These are phyloP conservation scores for Stephania yunnanensis DNA, from an alignment of 164 flowering plant genomes.

Conservation along the genomic window DNA sequence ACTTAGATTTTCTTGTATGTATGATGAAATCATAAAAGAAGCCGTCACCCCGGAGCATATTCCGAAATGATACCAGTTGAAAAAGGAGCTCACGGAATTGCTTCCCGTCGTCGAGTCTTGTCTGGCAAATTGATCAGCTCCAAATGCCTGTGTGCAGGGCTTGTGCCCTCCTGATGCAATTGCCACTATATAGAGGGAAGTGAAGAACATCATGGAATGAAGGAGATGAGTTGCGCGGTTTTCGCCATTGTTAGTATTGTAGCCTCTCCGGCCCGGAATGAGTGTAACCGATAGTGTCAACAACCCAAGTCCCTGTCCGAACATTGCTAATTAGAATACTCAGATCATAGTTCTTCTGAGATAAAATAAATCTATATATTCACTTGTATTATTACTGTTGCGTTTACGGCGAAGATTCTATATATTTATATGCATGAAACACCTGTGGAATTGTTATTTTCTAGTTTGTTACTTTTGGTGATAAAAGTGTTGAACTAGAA, in stretches of 20 bases:
- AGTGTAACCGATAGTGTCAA: conserved; percentile 21
- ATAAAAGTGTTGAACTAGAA: no score
- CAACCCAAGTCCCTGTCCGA: conserved; percentile 17
- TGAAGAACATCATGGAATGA: conserved; percentile 15
- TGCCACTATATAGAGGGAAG: conserved; percentile 21
- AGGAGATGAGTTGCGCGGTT: conserved; percentile 7
- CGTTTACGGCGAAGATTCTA: not conserved
- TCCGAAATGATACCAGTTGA: conserved; percentile 21
- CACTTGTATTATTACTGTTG: no score
- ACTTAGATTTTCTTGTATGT: conserved; percentile 12
- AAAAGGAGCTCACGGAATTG: conserved; percentile 14
- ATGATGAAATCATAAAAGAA: not conserved
- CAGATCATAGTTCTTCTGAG: not conserved
- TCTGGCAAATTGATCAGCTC: conserved; percentile 19
- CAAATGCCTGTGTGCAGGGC: conserved; percentile 20
- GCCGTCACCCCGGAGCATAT: not conserved
- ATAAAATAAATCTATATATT: not conserved
- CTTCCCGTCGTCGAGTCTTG: not conserved
- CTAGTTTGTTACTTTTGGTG: no score
- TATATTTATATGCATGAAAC: not conserved
- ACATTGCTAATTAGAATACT: not conserved
- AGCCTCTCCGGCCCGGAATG: conserved; percentile 1
- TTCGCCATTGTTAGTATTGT: not conserved
- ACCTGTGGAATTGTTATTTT: not conserved
- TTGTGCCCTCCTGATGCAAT: conserved; percentile 17